A percentile compares a stretch with the other conserved stretches of the same genome.
Conservation (phyloP, 78 protist species). For the Dictyostelium firmibasis region DNA sequence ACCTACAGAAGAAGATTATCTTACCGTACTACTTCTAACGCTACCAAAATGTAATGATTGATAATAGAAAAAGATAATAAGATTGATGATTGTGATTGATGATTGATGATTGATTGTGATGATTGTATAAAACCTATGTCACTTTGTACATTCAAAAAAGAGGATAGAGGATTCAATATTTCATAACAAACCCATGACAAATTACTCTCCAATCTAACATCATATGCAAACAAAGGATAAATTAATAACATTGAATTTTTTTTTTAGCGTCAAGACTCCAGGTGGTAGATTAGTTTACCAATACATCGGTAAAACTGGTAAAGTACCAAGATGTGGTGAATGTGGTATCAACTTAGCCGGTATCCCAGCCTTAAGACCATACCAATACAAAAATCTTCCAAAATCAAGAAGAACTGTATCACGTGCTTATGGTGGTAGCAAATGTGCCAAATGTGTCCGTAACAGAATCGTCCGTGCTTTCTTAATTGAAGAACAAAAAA, state of each 20-base stretch:
- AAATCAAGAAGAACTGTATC: conserved; percentile 90
- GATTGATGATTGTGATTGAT: neutral
- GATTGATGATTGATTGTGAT: neutral
- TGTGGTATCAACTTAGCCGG: conserved; percentile 90
- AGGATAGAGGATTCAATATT: neutral
- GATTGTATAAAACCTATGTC: neutral
- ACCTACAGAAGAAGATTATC: conserved; percentile 90
- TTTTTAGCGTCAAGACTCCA: conserved; percentile 75
- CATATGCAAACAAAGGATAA: neutral
- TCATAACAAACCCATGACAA: neutral
- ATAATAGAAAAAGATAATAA: neutral
- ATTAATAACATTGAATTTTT: neutral
- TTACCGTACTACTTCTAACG: conserved; percentile 89
- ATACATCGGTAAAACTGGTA: conserved; percentile 89
- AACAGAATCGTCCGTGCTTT: conserved; percentile 96
- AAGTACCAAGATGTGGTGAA: conserved; percentile 92
- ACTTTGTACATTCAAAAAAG: neutral
- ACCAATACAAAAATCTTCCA: conserved; percentile 61
- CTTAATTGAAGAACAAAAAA: conserved; percentile 98
- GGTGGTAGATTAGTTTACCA: conserved; percentile 87
- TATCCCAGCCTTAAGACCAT: conserved; percentile 86
- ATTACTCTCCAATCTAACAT: neutral
- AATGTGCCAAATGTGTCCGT: conserved; percentile 92
- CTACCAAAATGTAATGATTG: conserved; percentile 56
- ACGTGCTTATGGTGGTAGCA: conserved; percentile 97